phyloP scores from a whole-genome alignment of 1,139 yeast genomes.

The Meyerozyma carpophila region DNA sequence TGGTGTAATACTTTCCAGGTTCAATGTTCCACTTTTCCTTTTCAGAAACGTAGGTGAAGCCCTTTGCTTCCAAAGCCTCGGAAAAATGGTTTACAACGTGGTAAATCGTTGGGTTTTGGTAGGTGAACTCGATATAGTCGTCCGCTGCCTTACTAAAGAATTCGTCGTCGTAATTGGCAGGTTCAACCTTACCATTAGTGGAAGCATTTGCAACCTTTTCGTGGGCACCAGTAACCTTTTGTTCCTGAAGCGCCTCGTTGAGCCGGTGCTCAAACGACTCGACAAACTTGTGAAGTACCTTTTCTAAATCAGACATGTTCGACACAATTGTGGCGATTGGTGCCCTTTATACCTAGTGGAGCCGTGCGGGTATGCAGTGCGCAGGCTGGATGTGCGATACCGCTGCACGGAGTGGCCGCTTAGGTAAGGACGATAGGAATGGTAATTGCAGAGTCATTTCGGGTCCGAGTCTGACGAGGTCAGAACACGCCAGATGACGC shows the following conservation, averaged over 20 bases:
- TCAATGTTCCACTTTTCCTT: constrained; percentile 39
- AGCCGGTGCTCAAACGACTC: constrained; percentile 1
- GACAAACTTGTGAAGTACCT: constrained; percentile 1
- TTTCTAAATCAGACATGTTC: background rate
- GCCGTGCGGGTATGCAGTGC: constrained; percentile 1
- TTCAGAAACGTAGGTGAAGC: constrained; percentile 51
- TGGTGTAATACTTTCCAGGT: constrained; percentile 50
- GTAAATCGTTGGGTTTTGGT: constrained; percentile 55
- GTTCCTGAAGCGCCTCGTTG: background rate
- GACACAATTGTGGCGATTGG: background rate
- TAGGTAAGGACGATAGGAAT: background rate
- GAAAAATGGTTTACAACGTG: constrained; percentile 50
- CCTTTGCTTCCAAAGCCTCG: constrained; percentile 37
- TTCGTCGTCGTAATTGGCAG: constrained; percentile 11
- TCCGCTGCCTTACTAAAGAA: constrained; percentile 36
- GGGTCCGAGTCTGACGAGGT: no score
- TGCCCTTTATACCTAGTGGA: background rate
- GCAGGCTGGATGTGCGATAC: background rate
- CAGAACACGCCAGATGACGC: no score
- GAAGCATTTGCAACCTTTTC: background rate
- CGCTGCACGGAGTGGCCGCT: background rate
- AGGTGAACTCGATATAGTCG: constrained; percentile 54
- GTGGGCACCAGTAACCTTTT: background rate
- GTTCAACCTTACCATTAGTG: background rate
- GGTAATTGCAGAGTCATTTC: background rate